A percentile compares a stretch with the other conserved stretches of the same genome.
Conservation (phyloP, 2,329 filamentous ascomycete genomes). For the Ceratocystis huliohia region DNA sequence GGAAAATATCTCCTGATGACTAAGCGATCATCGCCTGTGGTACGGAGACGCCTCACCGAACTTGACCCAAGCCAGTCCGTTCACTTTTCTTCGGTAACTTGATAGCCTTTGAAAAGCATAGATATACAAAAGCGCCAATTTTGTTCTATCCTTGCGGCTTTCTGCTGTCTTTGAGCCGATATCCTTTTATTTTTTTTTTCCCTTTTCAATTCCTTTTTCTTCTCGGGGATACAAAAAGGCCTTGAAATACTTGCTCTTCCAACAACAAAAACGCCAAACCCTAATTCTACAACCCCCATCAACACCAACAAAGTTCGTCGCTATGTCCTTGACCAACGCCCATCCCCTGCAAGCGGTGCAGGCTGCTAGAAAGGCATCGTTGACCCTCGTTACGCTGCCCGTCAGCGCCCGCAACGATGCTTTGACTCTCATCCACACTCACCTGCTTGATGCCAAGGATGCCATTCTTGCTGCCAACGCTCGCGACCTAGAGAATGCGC, state of each 20-base stretch:
- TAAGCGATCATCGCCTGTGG: not conserved
- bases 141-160: not conserved
- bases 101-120: not conserved
- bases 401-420: constrained; percentile 69
- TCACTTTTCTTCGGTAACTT: not conserved
- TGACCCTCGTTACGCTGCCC: constrained; percentile 67
- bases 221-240: not conserved
- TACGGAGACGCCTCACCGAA: constrained; percentile 10
- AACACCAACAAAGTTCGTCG: constrained; percentile 7
- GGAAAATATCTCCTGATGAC: not conserved
- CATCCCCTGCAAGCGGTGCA: constrained; percentile 64
- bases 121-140: constrained; percentile 1
- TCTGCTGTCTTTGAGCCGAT: not conserved
- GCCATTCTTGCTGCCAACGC: constrained; percentile 79
- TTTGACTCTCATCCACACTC: constrained; percentile 67
- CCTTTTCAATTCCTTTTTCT: not conserved
- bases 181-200: not conserved
- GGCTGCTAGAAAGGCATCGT: constrained; percentile 69
- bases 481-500: constrained; percentile 63
- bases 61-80: not conserved
- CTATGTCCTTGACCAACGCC: constrained; percentile 82
- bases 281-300: not conserved
- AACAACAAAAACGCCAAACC: not conserved
- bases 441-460: constrained; percentile 56
- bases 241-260: not conserved